phyloP scores from a whole-genome alignment of 495 filamentous ascomycete species.

The Neurospora tetraspora region DNA sequence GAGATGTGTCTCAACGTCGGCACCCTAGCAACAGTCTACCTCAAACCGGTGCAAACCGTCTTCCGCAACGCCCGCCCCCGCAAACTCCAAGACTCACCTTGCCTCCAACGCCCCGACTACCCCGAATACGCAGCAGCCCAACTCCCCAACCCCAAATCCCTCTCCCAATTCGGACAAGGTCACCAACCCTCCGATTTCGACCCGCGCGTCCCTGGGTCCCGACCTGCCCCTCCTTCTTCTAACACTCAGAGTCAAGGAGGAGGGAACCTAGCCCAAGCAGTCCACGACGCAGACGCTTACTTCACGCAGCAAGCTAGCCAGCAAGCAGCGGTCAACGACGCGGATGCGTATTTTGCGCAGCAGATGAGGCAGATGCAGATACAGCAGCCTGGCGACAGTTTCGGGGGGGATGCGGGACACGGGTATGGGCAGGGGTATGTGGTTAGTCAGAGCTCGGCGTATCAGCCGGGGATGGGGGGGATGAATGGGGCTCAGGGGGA shows the following conservation, averaged over 20 bases:
- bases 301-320: conserved; percentile 51
- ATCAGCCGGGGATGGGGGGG: conserved; percentile 41
- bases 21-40: conserved; percentile 97
- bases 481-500: conserved; percentile 34
- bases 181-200: conserved; percentile 32
- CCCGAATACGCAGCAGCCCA: conserved; percentile 13
- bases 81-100: conserved; percentile 67
- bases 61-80: conserved; percentile 70
- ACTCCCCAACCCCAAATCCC: conserved; percentile 27
- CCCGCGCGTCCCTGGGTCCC: conserved; percentile 16
- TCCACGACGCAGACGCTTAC: conserved; percentile 76
- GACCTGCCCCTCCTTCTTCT: neutral
- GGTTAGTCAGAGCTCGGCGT: conserved; percentile 52
- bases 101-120: conserved; percentile 60
- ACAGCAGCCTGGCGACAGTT: conserved; percentile 36
- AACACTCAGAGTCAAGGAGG: conserved; percentile 14
- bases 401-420: conserved; percentile 33
- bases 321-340: conserved; percentile 56
- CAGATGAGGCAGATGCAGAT: conserved; percentile 63
- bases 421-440: conserved; percentile 43
- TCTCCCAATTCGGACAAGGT: conserved; percentile 40
- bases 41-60: conserved; percentile 95
- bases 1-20: conserved; percentile 81
- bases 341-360: conserved; percentile 77
- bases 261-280: conserved; percentile 51